phyloP scores from a whole-genome alignment of 768 basidiomycete genomes.

The Myochromella boudieri region DNA sequence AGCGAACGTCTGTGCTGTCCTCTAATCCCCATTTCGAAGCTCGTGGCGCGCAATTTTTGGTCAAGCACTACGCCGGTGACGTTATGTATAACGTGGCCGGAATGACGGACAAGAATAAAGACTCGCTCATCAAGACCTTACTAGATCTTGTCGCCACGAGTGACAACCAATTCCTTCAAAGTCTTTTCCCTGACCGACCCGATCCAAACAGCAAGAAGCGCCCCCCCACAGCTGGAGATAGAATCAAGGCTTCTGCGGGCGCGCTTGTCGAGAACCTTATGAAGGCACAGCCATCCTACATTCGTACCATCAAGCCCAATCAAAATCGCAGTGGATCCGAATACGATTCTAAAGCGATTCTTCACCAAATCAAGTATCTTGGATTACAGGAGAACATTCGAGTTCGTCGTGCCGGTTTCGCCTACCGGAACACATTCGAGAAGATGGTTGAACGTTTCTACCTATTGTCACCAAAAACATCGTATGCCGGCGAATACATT shows the following conservation, averaged over 20 bases:
- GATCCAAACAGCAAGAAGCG: conserved; percentile 98
- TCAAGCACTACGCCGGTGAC: conserved; percentile 97
- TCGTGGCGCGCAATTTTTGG: conserved; percentile 90
- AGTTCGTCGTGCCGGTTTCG: conserved; percentile 95
- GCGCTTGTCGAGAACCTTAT: conserved; percentile 97
- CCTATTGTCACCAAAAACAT: conserved; percentile 89
- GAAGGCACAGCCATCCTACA: conserved; percentile 96
- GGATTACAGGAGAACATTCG: conserved; percentile 98
- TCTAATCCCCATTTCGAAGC: conserved; percentile 94
- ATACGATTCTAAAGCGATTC: conserved; percentile 91
- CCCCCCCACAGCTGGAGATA: conserved; percentile 96
- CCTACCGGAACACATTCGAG: conserved; percentile 96
- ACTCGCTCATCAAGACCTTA: conserved; percentile 91
- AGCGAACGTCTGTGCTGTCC: conserved; percentile 78
- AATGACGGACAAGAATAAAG: conserved; percentile 99
- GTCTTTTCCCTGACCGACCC: conserved; percentile 89
- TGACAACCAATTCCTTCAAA: conserved; percentile 82
- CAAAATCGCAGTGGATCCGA: conserved; percentile 91
- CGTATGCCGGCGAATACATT: conserved; percentile 97
- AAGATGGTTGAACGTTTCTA: conserved; percentile 99
- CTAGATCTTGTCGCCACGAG: conserved; percentile 85
- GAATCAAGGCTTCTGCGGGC: conserved; percentile 96
- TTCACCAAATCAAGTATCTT: conserved; percentile 99
- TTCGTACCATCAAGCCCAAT: conserved; percentile 99
- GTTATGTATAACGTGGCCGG: conserved; percentile 97